These are phyloP conservation scores for Geotrichum candidum DNA, from an alignment of 1,139 yeast genomes.

Conservation along the genomic window DNA sequence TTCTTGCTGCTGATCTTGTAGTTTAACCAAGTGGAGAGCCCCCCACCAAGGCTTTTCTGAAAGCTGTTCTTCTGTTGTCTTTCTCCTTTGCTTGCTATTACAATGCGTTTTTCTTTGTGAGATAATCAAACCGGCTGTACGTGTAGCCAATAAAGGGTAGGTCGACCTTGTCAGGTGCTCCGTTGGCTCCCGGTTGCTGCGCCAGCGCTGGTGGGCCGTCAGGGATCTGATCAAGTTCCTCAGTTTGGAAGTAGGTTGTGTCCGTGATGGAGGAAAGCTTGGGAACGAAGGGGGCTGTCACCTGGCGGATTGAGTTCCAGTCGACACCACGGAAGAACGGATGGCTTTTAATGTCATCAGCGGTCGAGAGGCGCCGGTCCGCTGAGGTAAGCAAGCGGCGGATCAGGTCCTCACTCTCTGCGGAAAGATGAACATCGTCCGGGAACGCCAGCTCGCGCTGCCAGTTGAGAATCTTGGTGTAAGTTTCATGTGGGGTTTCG, in stretches of 20 bases:
- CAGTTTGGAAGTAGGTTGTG: conserved; percentile 96
- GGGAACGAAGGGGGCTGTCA: conserved; percentile 93
- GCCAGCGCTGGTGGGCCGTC: conserved; percentile 56
- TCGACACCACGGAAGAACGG: conserved; percentile 94
- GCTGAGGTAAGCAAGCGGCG: conserved; percentile 75
- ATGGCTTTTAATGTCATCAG: conserved; percentile 83
- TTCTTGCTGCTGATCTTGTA: no score
- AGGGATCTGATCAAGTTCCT: conserved; percentile 91
- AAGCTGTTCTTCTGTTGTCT: no score
- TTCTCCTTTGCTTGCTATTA: conserved; percentile 27
- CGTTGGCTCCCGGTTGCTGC: neutral
- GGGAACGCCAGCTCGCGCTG: conserved; percentile 91
- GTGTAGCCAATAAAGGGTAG: conserved; percentile 96
- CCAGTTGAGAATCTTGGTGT: conserved; percentile 91
- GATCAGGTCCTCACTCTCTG: conserved; percentile 91
- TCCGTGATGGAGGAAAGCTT: conserved; percentile 83
- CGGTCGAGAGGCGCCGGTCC: conserved; percentile 63
- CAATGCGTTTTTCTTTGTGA: conserved; percentile 79
- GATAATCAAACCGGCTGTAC: conserved; percentile 85
- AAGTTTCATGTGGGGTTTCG: conserved; percentile 96
- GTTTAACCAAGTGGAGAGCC: no score
- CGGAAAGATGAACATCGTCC: conserved; percentile 87
- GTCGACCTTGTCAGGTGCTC: conserved; percentile 58
- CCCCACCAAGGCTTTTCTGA: no score
- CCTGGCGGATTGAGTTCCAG: conserved; percentile 88